Base-by-base conservation (phyloP, 176 grass and related monocot genomes). In the Chloris gayana region DNA sequence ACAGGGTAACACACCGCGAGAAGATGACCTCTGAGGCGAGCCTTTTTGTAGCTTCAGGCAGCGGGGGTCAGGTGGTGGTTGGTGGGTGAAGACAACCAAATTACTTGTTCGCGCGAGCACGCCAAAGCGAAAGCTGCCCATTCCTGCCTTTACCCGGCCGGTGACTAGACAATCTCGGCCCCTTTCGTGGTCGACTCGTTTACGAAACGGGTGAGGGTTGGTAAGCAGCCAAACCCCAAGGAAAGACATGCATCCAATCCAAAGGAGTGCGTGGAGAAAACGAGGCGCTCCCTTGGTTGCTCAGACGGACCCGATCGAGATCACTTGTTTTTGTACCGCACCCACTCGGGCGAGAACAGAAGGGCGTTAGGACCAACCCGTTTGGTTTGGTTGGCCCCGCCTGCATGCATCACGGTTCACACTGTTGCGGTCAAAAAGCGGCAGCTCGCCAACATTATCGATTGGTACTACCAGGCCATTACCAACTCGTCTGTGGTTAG, bases 201-300 rank as follows among this genome's bases (percentile, higher is more conserved):
- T 10, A 38, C 46, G 56, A 33, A 15, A 41, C 44, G 3, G 58
- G 83, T 67, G 58, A 64, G 57, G 51, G 77, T 72, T 29, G 82
- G 64, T 89, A 69, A 64, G 61, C 69, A 77, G 35, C 71, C 72
- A 67, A 8, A 56, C 24, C 9, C 54, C 9, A 25, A 24, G 54
- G 21, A 14, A 5, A 7, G 2, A 33, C 4, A 35, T 15, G 38
- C 12, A 47, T 31, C 1, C 49, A 2, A 31, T 85, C 77, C 78
- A 82, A 85, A 62, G 22, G 25, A 61, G 9, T 7, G 7, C 22
- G 64, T 85, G 87, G 87, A 85, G 87, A 81, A 89, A 85, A 57
- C 87, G 34, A 89, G 21, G 82, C 22, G 8, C 57, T 22, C 10
- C 86, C 71, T 85, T 45, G 87, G 82, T 85, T 80, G 87, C 77